A percentile compares a stretch with the other conserved stretches of the same genome.
Conservation (phyloP, 768 basidiomycete species). For the Galerina marginata region DNA sequence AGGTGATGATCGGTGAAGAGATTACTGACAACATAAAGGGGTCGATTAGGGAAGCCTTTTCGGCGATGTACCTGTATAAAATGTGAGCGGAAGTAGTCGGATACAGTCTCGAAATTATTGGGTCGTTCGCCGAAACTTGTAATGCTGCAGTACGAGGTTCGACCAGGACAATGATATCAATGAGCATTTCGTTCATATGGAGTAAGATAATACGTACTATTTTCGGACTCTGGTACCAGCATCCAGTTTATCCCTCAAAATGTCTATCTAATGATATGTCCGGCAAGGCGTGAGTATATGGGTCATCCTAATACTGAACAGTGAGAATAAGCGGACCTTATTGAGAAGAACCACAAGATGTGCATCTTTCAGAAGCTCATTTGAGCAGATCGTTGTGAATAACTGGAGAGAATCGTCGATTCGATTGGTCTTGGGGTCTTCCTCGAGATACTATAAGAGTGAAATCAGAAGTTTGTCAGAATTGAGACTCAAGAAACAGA, state of each 20-base stretch:
- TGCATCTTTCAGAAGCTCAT: conserved; percentile 72
- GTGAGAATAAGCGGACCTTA: conserved; percentile 55
- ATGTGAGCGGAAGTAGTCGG: conserved; percentile 85
- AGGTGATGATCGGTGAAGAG: background rate
- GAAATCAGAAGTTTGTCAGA: background rate
- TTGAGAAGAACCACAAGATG: conserved; percentile 80
- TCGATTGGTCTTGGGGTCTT: conserved; percentile 79
- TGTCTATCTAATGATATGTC: conserved; percentile 57
- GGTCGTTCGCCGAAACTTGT: conserved; percentile 77
- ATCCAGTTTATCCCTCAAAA: conserved; percentile 74
- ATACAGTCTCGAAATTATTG: conserved; percentile 72
- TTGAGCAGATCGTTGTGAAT: conserved; percentile 76
- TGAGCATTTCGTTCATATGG: background rate
- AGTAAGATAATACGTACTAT: conserved; percentile 58
- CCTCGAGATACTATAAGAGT: conserved; percentile 70
- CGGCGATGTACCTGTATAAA: conserved; percentile 77
- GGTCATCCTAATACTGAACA: conserved; percentile 3
- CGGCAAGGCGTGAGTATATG: background rate
- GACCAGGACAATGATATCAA: background rate
- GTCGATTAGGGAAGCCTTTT: conserved; percentile 63
- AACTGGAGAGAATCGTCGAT: conserved; percentile 84
- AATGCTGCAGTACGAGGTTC: conserved; percentile 50
- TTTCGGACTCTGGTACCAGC: conserved; percentile 71
- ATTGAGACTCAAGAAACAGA: background rate
- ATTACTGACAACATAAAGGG: conserved; percentile 65